A percentile compares a stretch with the other conserved stretches of the same genome.
Evolutionary conservation across 805 yeast genomes (phyloP).

Genomic region (Komagataella phaffii): DNA sequence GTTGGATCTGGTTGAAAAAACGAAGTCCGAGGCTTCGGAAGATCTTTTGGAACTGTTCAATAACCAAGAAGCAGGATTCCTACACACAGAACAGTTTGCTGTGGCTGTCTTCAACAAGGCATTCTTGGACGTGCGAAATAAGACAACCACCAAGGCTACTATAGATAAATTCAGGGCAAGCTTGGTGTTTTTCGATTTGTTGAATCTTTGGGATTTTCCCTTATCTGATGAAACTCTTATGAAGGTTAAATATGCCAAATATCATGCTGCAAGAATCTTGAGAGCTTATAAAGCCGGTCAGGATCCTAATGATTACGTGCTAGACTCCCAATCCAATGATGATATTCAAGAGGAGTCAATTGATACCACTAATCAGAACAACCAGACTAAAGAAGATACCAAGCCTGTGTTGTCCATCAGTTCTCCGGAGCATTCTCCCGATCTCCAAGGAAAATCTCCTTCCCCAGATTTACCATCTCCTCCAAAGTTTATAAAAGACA

Average conservation of each 20-base stretch:
- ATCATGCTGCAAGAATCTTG: constrained; percentile 44
- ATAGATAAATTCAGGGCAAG: constrained; percentile 40
- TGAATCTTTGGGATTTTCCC: constrained; percentile 27
- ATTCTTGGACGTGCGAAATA: constrained; percentile 30
- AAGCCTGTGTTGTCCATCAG: background rate
- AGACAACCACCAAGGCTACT: constrained; percentile 29
- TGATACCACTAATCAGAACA: background rate
- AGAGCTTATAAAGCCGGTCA: constrained; percentile 31
- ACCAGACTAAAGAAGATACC: background rate
- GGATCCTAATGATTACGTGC: constrained; percentile 36
- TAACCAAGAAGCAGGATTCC: constrained; percentile 45
- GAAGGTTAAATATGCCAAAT: constrained; percentile 49
- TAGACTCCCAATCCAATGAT: background rate
- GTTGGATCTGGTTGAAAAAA: constrained; percentile 57
- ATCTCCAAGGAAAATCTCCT: constrained; percentile 4
- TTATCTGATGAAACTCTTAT: constrained; percentile 12
- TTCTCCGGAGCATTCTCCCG: background rate
- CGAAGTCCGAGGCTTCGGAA: constrained; percentile 26
- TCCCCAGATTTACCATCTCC: constrained; percentile 2
- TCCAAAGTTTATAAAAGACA: background rate
- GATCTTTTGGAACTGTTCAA: constrained; percentile 33
- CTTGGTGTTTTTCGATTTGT: constrained; percentile 35
- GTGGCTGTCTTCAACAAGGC: constrained; percentile 39
- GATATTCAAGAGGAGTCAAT: background rate
- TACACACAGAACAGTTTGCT: constrained; percentile 44